Evolutionary conservation across 208 protist species (phyloP), one percentile per base, ranked within the genome.

Genomic region (Crithidia expoeki): DNA sequence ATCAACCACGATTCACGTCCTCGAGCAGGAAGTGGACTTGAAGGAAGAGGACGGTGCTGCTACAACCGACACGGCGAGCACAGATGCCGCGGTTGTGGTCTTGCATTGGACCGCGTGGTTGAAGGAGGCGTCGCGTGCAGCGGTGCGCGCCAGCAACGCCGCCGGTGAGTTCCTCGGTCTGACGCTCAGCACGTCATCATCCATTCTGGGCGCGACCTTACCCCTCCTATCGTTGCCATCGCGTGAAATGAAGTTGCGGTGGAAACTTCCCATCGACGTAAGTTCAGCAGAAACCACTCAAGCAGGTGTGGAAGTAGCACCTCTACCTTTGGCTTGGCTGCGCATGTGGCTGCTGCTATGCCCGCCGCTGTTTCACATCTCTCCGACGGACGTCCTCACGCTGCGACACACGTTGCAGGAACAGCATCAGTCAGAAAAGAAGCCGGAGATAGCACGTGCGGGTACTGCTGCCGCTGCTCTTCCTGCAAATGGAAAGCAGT

Each of bases 311-410:
- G 19, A 28, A 0, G 50, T 88, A 6, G 67, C 81, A 12, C 52
- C 85, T 17, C 60, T 92, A 23, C 81, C 83, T 12, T 46, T 80
- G 47, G 40, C 76, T 21, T 79, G 67, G 60, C 76, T 92, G 62
- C 70, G 83, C 0, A 49, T 92, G 69, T 92, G 87, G 87, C 53
- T 82, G 49, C 51, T 83, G 12, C 62, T 92, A 25, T 83, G 81
- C 25, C 79, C 60, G 2, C 61, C 77, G 19, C 42, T 92, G 23
- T 92, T 92, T 52, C 81, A 78, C 36, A 73, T 58, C 30, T 74
- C 70, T 33, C 72, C 83, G 6, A 75, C 76, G 16, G 80, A 85
- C 70, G 32, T 61, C 17, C 27, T 76, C 17, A 33, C 49, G n/a
- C 68, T 62, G 51, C 74, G 68, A 19, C 62, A 74, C 36, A 19